Evolutionary conservation across 2,329 filamentous ascomycete genomes (phyloP), one percentile per base, ranked within the genome.

Genomic region (Mycosphaerella sp.): DNA sequence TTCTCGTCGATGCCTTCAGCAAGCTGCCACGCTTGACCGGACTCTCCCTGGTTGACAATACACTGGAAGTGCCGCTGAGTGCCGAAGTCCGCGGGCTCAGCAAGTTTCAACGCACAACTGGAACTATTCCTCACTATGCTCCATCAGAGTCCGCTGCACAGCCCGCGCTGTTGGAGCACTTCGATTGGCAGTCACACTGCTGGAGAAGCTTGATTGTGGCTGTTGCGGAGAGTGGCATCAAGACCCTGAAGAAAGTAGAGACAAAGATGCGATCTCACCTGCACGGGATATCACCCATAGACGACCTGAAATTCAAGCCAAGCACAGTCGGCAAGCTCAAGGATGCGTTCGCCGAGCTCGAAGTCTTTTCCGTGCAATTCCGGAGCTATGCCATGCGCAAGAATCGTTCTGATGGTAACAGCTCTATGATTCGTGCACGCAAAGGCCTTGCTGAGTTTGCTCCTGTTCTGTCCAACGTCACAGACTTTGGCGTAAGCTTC

Each of bases 1-100:
- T 60, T 21, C 54, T 66, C 17, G 52, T 50, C 6, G 54, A 59
- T n/a, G 60, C 62, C 1, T 60, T 66, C 50, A 44, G 41, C 10
- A 44, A 53, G 10, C 57, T 66, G 2, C 52, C 55, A 4, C 41
- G 44, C 3, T 44, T 65, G 10, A 35, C 37, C 9, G 18, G 25
- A 27, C 44, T 59, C 17, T 52, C 41, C 4, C 17, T 53, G 8
- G 47, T 61, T 34, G 54, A 54, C 32, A 16, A 59, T 27, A 32
- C 46, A 21, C 47, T 50, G 35, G 41, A 34, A 14, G 18, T 55
- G 2, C 53, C 49, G 3, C 17, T 16, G 4, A 42, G 37, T 34
- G 50, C 49, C n/a, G 53, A 60, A n/a, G 53, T 57, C 25, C 50
- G 58, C 30, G 58, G 60, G 10, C 36, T 55, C 27, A 47, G 49